Base-by-base conservation (phyloP, 768 basidiomycete species). In the Leccinum boreale region DNA sequence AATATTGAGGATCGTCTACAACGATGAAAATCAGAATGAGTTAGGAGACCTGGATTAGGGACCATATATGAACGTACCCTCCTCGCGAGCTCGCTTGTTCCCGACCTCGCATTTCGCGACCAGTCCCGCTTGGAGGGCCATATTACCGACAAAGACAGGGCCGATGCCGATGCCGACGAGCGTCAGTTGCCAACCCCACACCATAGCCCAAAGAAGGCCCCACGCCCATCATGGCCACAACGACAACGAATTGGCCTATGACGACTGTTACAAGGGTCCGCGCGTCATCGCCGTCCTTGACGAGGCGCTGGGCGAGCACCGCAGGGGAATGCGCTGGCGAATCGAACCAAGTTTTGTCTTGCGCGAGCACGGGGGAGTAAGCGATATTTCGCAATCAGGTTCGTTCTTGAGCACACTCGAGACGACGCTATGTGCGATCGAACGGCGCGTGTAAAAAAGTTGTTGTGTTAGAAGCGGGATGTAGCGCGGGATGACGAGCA, bases 231-330 rank as follows among this genome's bases (percentile, higher is more conserved):
- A 98, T 97, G 14, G 89, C 77, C 9, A 73, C 58, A 14, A 95
- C 90, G 21, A 93, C 26, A 26, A 28, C 68, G 29, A 78, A 77
- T 67, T 95, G 91, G 0, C 83, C 84, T 48, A 89, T 73, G 44
- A 94, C 85, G 12, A 85, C 79, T 1, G 89, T 78, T 59, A 98
- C 79, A 48, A 99, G 77, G 31, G 82, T 79, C 21, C 90, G 75
- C 15, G 94, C 90, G 65, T 98, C 97, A 59, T 98, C 94, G 0
- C 84, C 87, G 65, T 98, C 94, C 74, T 92, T 94, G 71, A 94
- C 81, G 50, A 98, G 75, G 11, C 82, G 75, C 68, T 94, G 90
- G 11, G 89, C 83, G 12, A 98, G 73, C 7, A 78, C 74, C 23
- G 80, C 73, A 0, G 90, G 77, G 6, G 77, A 71, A 72, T 92